Evolutionary conservation across 169 alveolate species (phyloP).

Genomic region (Plasmodium malariae): DNA sequence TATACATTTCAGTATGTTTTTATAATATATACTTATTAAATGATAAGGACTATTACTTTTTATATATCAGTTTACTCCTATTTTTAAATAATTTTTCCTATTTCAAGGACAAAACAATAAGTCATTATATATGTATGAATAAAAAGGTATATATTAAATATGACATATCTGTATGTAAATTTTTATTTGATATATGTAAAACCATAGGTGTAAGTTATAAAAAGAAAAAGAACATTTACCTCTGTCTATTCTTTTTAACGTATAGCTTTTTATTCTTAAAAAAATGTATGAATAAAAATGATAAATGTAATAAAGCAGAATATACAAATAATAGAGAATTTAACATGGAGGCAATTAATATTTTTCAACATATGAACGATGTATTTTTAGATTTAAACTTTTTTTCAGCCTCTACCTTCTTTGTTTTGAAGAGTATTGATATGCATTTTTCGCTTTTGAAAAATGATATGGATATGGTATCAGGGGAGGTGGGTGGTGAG

Average conservation of each 20-base stretch:
- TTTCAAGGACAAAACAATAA: slow-evolving; percentile 38
- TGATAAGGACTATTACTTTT: slow-evolving; percentile 6
- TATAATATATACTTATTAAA: slow-evolving; percentile 60
- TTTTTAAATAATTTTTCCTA: slow-evolving; percentile 23
- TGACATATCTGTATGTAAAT: slow-evolving; percentile 24
- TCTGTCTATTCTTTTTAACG: slow-evolving; percentile 53
- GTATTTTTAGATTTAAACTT: slow-evolving; percentile 39
- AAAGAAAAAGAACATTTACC: slow-evolving; percentile 25
- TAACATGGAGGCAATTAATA: slow-evolving; percentile 5
- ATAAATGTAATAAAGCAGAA: neutral
- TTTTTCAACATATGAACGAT: slow-evolving; percentile 37
- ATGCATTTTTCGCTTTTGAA: slow-evolving; percentile 26
- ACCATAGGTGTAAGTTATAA: slow-evolving; percentile 23
- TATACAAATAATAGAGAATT: neutral
- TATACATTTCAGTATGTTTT: slow-evolving; percentile 62
- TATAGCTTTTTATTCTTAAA: slow-evolving; percentile 38
- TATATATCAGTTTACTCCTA: slow-evolving; percentile 47
- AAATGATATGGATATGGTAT: slow-evolving; percentile 17
- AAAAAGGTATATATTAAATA: slow-evolving; percentile 18
- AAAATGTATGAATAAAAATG: neutral
- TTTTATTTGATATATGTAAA: slow-evolving; percentile 42
- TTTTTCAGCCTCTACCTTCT: slow-evolving; percentile 36
- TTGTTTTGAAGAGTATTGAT: slow-evolving; percentile 23
- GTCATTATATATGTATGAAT: slow-evolving; percentile 17
- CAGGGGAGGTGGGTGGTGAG: neutral